These are phyloP conservation scores for Lentinus brumalis DNA, from an alignment of 768 basidiomycete species.

Conservation along the genomic window DNA sequence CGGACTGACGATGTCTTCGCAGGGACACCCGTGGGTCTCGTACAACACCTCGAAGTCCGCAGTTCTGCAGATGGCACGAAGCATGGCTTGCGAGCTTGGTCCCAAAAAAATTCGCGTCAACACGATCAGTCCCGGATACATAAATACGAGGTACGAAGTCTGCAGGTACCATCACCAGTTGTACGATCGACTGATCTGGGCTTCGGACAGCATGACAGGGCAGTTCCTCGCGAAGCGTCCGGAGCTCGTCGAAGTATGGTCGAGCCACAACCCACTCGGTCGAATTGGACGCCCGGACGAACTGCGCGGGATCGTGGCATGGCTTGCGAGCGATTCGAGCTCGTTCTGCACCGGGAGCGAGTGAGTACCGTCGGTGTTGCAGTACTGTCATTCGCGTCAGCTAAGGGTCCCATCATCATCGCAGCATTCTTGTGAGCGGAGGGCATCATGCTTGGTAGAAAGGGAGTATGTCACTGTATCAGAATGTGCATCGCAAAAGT, in stretches of 20 bases:
- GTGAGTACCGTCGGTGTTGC: constrained; percentile 39
- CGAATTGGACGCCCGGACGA: constrained; percentile 72
- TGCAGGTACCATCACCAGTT: constrained; percentile 23
- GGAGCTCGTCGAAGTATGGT: constrained; percentile 63
- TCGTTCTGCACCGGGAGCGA: constrained; percentile 82
- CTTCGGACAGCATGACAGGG: constrained; percentile 60
- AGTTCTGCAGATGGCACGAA: constrained; percentile 77
- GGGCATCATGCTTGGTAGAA: constrained; percentile 28
- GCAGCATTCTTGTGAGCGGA: constrained; percentile 27
- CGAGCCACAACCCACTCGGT: constrained; percentile 63
- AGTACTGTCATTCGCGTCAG: too few species aligned
- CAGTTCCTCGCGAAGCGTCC: constrained; percentile 66
- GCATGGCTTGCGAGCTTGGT: constrained; percentile 81
- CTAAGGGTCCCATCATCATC: too few species aligned
- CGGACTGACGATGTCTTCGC: background rate
- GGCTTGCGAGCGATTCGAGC: constrained; percentile 47
- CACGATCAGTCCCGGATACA: constrained; percentile 73
- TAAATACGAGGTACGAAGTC: constrained; percentile 62
- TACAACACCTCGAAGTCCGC: constrained; percentile 80
- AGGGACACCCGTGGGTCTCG: constrained; percentile 75
- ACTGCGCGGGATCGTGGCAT: constrained; percentile 65
- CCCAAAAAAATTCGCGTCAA: constrained; percentile 68
- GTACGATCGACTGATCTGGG: background rate
- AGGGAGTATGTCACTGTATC: background rate
- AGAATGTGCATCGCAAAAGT: too few species aligned